phyloP scores from a whole-genome alignment of 257 asterid species.

The Buddleja alternifolia region DNA sequence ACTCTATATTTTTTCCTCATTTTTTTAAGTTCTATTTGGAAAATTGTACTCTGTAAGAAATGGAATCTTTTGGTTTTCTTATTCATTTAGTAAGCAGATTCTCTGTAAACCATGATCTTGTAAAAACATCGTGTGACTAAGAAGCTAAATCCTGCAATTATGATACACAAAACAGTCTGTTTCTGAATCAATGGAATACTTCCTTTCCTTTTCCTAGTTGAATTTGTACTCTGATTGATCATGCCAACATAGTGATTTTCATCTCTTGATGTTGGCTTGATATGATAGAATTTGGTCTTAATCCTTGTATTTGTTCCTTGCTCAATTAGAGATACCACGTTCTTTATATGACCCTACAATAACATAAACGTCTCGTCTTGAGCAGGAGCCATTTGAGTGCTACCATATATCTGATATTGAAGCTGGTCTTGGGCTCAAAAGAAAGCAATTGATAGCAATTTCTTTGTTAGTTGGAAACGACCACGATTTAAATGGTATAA shows the following conservation, averaged over 20 bases:
- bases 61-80: no score
- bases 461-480: conserved; percentile 92
- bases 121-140: no score
- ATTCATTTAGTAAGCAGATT: no score
- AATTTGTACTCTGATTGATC: background rate
- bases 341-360: background rate
- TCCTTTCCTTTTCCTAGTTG: background rate
- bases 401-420: conserved; percentile 80
- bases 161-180: no score
- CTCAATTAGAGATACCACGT: background rate
- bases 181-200: no score
- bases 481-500: conserved; percentile 78
- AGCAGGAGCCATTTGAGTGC: conserved; percentile 94
- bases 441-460: conserved; percentile 85
- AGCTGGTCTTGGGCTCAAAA: conserved; percentile 74
- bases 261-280: background rate
- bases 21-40: no score
- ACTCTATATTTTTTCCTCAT: no score
- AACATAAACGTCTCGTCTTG: conserved; percentile 27
- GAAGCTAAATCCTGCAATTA: background rate
- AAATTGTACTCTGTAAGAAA: no score
- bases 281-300: background rate
- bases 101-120: no score
- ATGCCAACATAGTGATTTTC: background rate
- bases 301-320: background rate